Evolutionary conservation across 176 grass and related monocot species (phyloP).

Genomic region (Olyra latifolia): DNA sequence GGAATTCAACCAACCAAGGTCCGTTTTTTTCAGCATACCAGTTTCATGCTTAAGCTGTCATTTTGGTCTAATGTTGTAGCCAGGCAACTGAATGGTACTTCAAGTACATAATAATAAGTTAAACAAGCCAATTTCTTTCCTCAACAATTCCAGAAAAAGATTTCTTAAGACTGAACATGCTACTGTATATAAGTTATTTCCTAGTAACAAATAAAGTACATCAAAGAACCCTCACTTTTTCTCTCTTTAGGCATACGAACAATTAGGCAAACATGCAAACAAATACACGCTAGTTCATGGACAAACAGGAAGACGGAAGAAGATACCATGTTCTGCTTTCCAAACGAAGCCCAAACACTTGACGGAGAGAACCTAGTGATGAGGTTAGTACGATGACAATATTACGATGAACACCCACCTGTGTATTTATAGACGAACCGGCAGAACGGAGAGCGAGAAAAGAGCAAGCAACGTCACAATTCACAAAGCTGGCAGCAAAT

Average conservation of each 20-base stretch:
- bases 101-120: not conserved
- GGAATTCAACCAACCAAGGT: not conserved
- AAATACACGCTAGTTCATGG: not conserved
- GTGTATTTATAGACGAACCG: slow-evolving; percentile 33
- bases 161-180: not conserved
- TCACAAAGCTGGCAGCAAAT: slow-evolving; percentile 25
- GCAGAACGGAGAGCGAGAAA: not conserved
- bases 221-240: not conserved
- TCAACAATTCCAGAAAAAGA: not conserved
- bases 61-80: not conserved
- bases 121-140: not conserved
- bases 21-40: not conserved
- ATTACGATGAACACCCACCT: not conserved
- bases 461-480: not conserved
- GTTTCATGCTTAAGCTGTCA: not conserved
- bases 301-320: not conserved
- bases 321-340: slow-evolving; percentile 27
- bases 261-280: not conserved
- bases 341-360: slow-evolving; percentile 7
- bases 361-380: not conserved
- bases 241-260: not conserved
- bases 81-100: not conserved
- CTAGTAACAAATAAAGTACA: not conserved
- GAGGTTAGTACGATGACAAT: not conserved
- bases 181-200: not conserved